phyloP scores from a whole-genome alignment of 192 early-diverging fungal genomes.

The Backusella parvicylindrica region DNA sequence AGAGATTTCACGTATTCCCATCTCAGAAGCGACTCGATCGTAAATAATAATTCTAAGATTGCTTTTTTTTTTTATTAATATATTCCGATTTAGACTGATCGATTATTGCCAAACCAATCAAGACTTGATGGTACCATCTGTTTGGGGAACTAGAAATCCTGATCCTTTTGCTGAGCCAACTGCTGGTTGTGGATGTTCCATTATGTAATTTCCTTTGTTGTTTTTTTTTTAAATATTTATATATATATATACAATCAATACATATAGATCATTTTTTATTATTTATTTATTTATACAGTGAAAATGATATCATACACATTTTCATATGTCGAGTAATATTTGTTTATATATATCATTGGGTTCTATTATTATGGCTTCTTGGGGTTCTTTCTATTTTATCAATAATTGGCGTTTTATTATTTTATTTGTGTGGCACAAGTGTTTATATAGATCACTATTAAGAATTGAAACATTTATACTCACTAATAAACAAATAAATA shows the following conservation, averaged over 20 bases:
- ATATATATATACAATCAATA: background rate
- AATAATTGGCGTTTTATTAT: no score
- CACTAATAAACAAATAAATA: no score
- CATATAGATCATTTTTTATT: no score
- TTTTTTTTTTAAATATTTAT: no score
- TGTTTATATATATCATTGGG: no score
- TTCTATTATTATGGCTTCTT: no score
- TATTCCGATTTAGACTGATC: constrained; percentile 16
- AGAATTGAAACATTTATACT: no score
- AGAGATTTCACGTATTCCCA: constrained; percentile 69
- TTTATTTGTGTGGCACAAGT: no score
- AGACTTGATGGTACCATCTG: constrained; percentile 25
- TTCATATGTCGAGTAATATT: background rate
- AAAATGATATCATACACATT: background rate
- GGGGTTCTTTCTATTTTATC: no score
- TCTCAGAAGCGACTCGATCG: constrained; percentile 63
- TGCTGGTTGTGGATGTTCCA: constrained; percentile 1
- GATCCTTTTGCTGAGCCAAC: constrained; percentile 24
- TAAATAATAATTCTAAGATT: constrained; percentile 8
- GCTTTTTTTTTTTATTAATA: no score
- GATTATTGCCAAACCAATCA: constrained; percentile 24
- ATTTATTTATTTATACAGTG: background rate
- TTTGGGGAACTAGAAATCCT: constrained; percentile 20
- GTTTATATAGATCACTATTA: no score
- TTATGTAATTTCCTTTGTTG: no score